Base-by-base conservation (phyloP, 2,329 filamentous ascomycete genomes). In the Fusarium graminum region DNA sequence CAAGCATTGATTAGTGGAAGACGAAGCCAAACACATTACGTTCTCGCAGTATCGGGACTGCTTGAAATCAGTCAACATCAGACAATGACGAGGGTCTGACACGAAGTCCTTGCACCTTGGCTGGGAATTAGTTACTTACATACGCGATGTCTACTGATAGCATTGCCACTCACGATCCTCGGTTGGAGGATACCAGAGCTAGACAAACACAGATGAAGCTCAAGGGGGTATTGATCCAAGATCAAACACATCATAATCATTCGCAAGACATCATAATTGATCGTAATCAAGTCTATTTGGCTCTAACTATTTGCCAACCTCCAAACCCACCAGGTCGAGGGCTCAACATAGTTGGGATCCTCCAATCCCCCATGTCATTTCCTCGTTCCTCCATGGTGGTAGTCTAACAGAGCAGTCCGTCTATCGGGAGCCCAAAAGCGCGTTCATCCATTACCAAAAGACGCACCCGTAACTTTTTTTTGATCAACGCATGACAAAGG, bases 401-500 rank as follows among this genome's bases (percentile, higher is more conserved):
- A 69, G 61, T 76, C 74, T 75, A 76, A 72, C 65, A 74, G 70
- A 69, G 66, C 67, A 71, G 61, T 75, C 73, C 73, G 65, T 70
- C 73, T 75, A 76, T 73, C 66, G 70, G 71, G 65, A 75, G 68
- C 74, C 72, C 71, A 69, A 72, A 69, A 70, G 75, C 74, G 73
- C 74, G 73, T 70, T 73, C 69, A 65, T 74, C 72, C 72, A 76
- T 76, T 75, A 74, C 73, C 75, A 76, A 67, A 52, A 73, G 75
- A 76, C 72, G 70, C 74, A 75, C 72, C 73, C 67, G 68, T 71
- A 75, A 74, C 74, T 76, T 74, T 75, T 74, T 74, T 70, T 68
- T 74, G 72, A 74, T 74, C 74, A 75, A 72, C 74, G 74, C 75
- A 77, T 74, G 64, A 77, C 72, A 78, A 78, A 77, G 72, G 67